Evolutionary conservation across 495 filamentous ascomycete genomes (phyloP).

Genomic region (Annulohypoxylon stygium): DNA sequence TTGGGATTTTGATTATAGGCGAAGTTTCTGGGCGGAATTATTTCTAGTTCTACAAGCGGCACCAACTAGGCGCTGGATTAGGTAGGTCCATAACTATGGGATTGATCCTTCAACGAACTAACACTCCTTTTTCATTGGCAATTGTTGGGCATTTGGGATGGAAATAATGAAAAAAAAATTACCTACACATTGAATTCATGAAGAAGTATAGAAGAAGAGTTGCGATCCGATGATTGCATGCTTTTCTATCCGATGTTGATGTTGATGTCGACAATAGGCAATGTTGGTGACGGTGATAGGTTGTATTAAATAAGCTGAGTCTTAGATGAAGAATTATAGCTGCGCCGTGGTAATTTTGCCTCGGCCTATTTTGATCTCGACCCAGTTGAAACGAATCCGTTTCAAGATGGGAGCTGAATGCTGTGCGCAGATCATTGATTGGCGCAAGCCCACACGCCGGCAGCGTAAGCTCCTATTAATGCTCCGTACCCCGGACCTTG

Average conservation of each 20-base stretch:
- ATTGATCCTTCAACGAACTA: conserved; percentile 9
- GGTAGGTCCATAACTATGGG: conserved; percentile 2
- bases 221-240: background rate
- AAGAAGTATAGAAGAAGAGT: background rate
- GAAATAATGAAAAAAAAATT: background rate
- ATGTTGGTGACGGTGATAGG: background rate
- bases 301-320: background rate
- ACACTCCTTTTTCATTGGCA: background rate
- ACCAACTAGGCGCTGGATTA: background rate
- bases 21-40: background rate
- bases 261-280: background rate
- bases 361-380: conserved; percentile 22
- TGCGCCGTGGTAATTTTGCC: conserved; percentile 1
- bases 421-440: conserved; percentile 27
- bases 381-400: conserved; percentile 40
- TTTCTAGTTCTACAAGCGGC: background rate
- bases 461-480: conserved; percentile 8
- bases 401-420: conserved; percentile 36
- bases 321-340: conserved; percentile 9
- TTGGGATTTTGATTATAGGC: background rate
- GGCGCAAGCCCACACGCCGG: conserved; percentile 27
- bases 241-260: background rate
- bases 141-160: background rate
- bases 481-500: conserved; percentile 37
- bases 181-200: background rate